Conservation (phyloP, 2,329 filamentous ascomycete genomes). For the Catunica adiposa region DNA sequence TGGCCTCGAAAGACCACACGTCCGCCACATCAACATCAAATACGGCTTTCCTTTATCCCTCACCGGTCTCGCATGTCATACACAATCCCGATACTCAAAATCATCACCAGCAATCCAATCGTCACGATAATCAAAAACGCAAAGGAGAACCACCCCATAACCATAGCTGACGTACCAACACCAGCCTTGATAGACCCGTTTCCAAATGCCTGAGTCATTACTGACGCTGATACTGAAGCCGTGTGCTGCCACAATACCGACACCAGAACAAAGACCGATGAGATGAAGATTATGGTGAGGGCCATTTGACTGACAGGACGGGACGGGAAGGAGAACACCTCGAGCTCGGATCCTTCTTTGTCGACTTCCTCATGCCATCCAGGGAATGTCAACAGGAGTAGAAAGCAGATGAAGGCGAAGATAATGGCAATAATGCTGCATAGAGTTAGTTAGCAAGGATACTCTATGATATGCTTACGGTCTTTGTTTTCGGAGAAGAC, state of each 20-base stretch:
- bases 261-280: constrained; percentile 56
- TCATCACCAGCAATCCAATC: constrained; percentile 89
- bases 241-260: constrained; percentile 82
- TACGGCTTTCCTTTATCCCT: not conserved
- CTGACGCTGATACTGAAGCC: constrained; percentile 83
- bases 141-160: constrained; percentile 95
- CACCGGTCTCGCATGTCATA: constrained; percentile 32
- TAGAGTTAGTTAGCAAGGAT: not conserved
- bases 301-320: constrained; percentile 84
- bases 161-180: constrained; percentile 89
- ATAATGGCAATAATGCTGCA: constrained; percentile 91
- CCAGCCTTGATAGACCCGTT: constrained; percentile 78
- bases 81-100: constrained; percentile 74
- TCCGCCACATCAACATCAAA: no score
- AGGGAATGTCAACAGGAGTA: constrained; percentile 89
- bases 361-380: constrained; percentile 80
- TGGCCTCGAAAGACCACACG: no score
- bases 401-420: constrained; percentile 88
- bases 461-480: no score
- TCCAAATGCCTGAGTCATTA: constrained; percentile 81
- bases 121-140: constrained; percentile 86
- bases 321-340: constrained; percentile 88
- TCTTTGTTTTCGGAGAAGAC: constrained; percentile 21
- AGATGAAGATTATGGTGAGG: constrained; percentile 76
- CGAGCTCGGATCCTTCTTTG: constrained; percentile 62